phyloP scores from a whole-genome alignment of 768 basidiomycete species.

The Agaricus sinodeliciosus region DNA sequence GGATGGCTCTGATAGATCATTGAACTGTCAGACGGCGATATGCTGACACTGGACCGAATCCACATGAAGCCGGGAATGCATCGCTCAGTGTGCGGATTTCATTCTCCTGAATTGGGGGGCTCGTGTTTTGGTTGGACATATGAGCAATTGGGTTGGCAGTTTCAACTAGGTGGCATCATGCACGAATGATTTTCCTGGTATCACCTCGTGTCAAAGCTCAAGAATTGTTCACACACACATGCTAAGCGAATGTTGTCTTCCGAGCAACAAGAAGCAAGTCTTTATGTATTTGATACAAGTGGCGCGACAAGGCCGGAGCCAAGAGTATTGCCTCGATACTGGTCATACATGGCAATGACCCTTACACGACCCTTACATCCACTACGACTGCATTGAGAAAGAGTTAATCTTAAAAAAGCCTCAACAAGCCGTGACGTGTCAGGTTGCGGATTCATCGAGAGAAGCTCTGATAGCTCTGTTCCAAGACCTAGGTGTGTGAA shows the following conservation, averaged over 20 bases:
- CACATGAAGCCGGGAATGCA: slow-evolving; percentile 35
- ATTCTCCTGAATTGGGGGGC: slow-evolving; percentile 21
- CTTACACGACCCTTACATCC: too few relatives aligned
- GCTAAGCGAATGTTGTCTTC: background rate
- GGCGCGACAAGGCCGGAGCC: too few relatives aligned
- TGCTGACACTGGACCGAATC: slow-evolving; percentile 29
- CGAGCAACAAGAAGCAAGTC: background rate
- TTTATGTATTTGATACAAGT: too few relatives aligned
- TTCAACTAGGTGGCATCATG: slow-evolving; percentile 22
- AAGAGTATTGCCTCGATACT: too few relatives aligned
- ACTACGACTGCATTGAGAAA: too few relatives aligned
- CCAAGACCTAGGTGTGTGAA: slow-evolving; percentile 3
- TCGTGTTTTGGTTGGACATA: slow-evolving; percentile 32
- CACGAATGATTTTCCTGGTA: background rate
- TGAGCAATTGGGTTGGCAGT: slow-evolving; percentile 29
- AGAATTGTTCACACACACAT: background rate
- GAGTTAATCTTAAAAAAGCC: background rate
- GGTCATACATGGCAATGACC: too few relatives aligned
- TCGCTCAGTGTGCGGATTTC: slow-evolving; percentile 25
- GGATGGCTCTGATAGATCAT: slow-evolving; percentile 21
- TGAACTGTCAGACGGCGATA: slow-evolving; percentile 26
- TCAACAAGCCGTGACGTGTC: background rate
- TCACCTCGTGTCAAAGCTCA: background rate
- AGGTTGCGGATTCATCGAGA: background rate
- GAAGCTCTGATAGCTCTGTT: background rate